Evolutionary conservation across 1,139 yeast genomes (phyloP), one percentile per base, ranked within the genome.

Genomic region (Pneumocystis wakefieldiae): DNA sequence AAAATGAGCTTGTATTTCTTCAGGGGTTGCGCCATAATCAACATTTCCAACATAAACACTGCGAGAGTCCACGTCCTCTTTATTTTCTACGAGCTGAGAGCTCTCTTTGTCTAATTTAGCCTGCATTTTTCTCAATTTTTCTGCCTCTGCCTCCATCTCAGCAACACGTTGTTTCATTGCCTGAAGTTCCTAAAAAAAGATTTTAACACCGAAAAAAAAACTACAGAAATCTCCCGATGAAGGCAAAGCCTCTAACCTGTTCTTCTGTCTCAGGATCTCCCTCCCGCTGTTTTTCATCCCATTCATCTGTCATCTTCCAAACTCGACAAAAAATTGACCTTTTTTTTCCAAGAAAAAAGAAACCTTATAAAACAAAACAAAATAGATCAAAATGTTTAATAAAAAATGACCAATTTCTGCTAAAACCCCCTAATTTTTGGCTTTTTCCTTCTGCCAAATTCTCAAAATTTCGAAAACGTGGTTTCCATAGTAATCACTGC

Each of bases 21-120:
- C 83, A 10, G 96, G 95, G 3, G 91, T 82, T 2, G 91, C 76
- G 14, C 82, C 85, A 70, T 85, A 85, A 70, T 88, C 95, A 32
- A 91, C 94, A 71, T 89, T 89, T 24, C 96, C 95, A 28, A 91
- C 88, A 73, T 86, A 91, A 35, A 91, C 80, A 1, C 95, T 86
- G 66, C 94, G 80, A 2, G 88, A 80, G 73, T 91, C 97, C 35
- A 83, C 77, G 63, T 81, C 85, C 64, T 79, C 81, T 67, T 79
- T 80, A 67, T 79, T 80, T 63, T 81, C 84, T 59, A 70, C 71
- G 59, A 75, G 71, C 59, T 73, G 78, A 38, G 77, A 76, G 42
- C 76, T 75, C 63, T 78, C 82, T 60, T 74, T 75, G 48, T 78
- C 79, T 24, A 80, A 72, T 62, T 79, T 80, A 42, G 77, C 77